Conservation (phyloP, 2,329 filamentous ascomycete genomes). For the Coniochaeta prunicola region DNA sequence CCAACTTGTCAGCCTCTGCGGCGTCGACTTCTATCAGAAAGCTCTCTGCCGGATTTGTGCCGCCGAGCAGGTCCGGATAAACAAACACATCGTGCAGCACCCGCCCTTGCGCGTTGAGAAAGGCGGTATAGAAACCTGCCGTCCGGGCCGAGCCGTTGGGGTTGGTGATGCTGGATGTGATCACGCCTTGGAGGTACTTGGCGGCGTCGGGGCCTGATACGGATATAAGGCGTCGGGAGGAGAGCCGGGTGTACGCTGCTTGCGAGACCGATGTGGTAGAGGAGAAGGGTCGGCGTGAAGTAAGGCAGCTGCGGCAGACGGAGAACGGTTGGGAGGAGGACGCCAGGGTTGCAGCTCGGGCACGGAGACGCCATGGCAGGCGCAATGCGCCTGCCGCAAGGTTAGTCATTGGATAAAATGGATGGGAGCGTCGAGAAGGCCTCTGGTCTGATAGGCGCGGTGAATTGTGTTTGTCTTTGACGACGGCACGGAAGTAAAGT, state of each 20-base stretch:
- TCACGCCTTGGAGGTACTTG: constrained; percentile 80
- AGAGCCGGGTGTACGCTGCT: constrained; percentile 47
- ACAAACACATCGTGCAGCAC: constrained; percentile 87
- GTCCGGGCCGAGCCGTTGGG: constrained; percentile 17
- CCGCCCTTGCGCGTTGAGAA: constrained; percentile 78
- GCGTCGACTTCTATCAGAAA: constrained; percentile 83
- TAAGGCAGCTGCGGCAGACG: constrained; percentile 20
- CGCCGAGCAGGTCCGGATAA: constrained; percentile 51
- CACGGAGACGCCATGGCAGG: neutral
- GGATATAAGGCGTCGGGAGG: constrained; percentile 72
- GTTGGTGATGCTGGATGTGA: constrained; percentile 61
- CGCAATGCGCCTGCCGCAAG: neutral
- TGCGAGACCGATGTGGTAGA: constrained; percentile 25
- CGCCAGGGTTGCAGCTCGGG: neutral
- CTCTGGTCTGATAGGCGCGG: too few species aligned
- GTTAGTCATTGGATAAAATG: neutral
- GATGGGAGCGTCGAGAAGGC: neutral
- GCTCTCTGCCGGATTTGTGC: constrained; percentile 27
- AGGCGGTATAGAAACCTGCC: constrained; percentile 68
- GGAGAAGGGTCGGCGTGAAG: constrained; percentile 9
- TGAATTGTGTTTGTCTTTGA: neutral
- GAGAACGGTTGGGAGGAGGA: constrained; percentile 1
- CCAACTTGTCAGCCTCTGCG: constrained; percentile 51
- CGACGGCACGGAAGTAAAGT: too few species aligned
- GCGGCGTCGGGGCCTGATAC: constrained; percentile 72